Base-by-base conservation (phyloP, 345 rosid species). In the Linum lewisii region DNA sequence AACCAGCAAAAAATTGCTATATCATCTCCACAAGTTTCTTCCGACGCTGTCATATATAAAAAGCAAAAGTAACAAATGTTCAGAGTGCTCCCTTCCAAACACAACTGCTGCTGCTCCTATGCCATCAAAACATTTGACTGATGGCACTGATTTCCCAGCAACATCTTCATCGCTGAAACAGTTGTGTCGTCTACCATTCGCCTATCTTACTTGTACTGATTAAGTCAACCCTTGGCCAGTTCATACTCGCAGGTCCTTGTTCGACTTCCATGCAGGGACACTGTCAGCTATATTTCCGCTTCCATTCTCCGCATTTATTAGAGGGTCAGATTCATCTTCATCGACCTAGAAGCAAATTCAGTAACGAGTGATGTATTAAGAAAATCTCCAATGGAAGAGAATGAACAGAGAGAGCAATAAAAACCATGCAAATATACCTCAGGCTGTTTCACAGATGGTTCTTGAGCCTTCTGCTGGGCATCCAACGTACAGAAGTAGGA, bases 191-290 rank as follows among this genome's bases (percentile, higher is more conserved):
- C 74, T 55, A 51, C 54, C 24, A 57, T 62, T 61, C 34, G 57
- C 74, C 69, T 18, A 50, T 52, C 24, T 52, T 20, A 6, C 24
- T 52, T 20, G 3, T 20, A 52, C 59, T 54, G 32, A 61, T 57
- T 65, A 68, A 68, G 56, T 54, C 26, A 4, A 0, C 18, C 47
- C 37, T 65, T n/a, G n/a, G n/a, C n/a, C n/a, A n/a, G n/a, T n/a
- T 81, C 71, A 93, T 47, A 97, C 99, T 66, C 82, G 88, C 62
- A 87, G 75, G 66, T 94, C 99, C 81, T 90, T 90, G 80, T 87
- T 84, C 21, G 93, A 90, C 58, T 73, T 77, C 99, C 99, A 90
- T 50, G 71, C 82, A 18, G 97, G 90, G 66, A 82, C 75, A 36
- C 81, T 79, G 15, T 87, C 97, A 34, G 74, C 74, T 60, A 82